Percentiles rank a stretch among this genome's conserved stretches.
These are phyloP conservation scores for Syzygium grande DNA, from an alignment of 345 rosid species.

Conservation along the genomic window DNA sequence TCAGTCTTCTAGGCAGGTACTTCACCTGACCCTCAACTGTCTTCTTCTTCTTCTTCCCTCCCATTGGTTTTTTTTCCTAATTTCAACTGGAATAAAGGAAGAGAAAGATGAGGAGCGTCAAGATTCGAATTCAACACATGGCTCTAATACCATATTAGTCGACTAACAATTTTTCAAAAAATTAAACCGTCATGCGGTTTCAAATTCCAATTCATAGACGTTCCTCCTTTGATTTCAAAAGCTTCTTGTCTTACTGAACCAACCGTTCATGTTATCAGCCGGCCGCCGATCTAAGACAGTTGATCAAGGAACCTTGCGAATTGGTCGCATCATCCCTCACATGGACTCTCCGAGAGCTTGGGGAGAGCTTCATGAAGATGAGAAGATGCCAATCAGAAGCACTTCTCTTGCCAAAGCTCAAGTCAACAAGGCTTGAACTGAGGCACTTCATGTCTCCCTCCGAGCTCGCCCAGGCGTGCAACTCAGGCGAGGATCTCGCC, in stretches of 20 bases:
- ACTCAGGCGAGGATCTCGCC: conserved; percentile 21
- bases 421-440: conserved; percentile 30
- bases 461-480: conserved; percentile 1
- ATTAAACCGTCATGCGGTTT: background rate
- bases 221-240: background rate
- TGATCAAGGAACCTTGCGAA: conserved; percentile 35
- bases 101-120: background rate
- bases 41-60: background rate
- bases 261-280: conserved; percentile 4
- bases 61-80: background rate
- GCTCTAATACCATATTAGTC: background rate
- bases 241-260: background rate
- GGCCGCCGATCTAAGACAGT: conserved; percentile 7
- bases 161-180: background rate
- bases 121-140: background rate
- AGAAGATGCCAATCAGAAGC: conserved; percentile 22
- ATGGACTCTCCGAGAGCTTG: conserved; percentile 42
- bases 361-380: conserved; percentile 44
- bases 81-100: background rate
- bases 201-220: background rate
- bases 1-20: conserved; percentile 31
- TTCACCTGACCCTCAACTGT: background rate
- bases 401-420: conserved; percentile 28
- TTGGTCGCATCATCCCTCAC: conserved; percentile 24
- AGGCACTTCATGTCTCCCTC: conserved; percentile 8